Percentiles rank a stretch among this genome's conserved stretches.
Evolutionary conservation across 1,284 basidiomycete species (phyloP).

Genomic region (Ceratobasidium sp.): DNA sequence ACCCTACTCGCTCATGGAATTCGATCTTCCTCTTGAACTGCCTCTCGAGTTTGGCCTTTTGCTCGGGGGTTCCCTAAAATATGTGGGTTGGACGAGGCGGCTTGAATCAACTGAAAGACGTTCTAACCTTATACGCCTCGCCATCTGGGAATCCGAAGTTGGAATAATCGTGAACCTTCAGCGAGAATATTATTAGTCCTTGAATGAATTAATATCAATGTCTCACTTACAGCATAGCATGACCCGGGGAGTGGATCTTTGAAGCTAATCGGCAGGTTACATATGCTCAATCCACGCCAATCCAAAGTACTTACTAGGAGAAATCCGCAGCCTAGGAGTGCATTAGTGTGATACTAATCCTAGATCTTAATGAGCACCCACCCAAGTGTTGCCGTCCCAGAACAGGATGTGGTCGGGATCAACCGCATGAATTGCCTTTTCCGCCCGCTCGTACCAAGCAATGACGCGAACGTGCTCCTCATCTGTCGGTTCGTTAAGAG

Average conservation of each 20-base stretch:
- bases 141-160: slow-evolving; percentile 70
- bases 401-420: slow-evolving; percentile 71
- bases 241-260: slow-evolving; percentile 46
- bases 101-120: background rate
- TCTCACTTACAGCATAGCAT: slow-evolving; percentile 46
- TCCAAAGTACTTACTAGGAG: slow-evolving; percentile 54
- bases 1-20: slow-evolving; percentile 43
- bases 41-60: slow-evolving; percentile 52
- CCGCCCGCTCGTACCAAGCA: slow-evolving; percentile 66
- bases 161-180: slow-evolving; percentile 71
- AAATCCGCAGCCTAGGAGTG: slow-evolving; percentile 60
- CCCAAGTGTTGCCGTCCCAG: slow-evolving; percentile 68
- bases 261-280: slow-evolving; percentile 29
- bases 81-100: background rate
- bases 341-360: background rate
- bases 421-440: slow-evolving; percentile 67
- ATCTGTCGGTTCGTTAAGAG: slow-evolving; percentile 78
- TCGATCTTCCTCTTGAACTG: slow-evolving; percentile 67
- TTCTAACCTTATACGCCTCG: slow-evolving; percentile 39
- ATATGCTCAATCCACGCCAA: background rate
- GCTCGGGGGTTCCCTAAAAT: slow-evolving; percentile 21
- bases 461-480: slow-evolving; percentile 60
- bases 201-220: background rate
- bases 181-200: background rate
- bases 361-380: background rate